Conservation (phyloP, 176 grass and related monocot genomes). For the Carex parvula region DNA sequence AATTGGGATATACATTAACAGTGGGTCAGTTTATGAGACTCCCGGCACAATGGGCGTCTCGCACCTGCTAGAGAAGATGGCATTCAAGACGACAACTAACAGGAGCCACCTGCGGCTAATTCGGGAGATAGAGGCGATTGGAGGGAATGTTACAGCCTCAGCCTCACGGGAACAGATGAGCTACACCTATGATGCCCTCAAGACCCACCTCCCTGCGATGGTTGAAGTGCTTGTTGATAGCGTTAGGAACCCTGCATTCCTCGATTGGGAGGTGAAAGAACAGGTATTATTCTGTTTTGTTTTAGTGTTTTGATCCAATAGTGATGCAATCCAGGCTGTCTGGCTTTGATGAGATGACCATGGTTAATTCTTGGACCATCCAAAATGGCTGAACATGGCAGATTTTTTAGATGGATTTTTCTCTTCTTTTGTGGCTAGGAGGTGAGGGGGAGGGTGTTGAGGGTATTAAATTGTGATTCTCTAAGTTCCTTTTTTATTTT, state of each 20-base stretch:
- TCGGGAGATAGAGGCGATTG: constrained; percentile 80
- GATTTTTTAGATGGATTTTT: not conserved
- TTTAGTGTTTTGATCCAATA: not conserved
- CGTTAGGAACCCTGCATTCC: constrained; percentile 71
- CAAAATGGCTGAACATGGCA: not conserved
- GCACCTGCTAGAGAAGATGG: constrained; percentile 76
- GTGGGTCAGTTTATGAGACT: constrained; percentile 80
- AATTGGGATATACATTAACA: constrained; percentile 73
- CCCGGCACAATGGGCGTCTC: constrained; percentile 51
- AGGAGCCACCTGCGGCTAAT: constrained; percentile 77
- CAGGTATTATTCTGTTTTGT: constrained; percentile 43
- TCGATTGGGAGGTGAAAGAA: constrained; percentile 98
- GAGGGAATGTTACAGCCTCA: constrained; percentile 70
- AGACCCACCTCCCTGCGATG: constrained; percentile 89
- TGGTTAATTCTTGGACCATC: not conserved
- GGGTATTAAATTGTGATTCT: not conserved
- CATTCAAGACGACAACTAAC: constrained; percentile 71
- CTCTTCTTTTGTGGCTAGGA: not conserved
- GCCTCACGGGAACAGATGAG: constrained; percentile 71
- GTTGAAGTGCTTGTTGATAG: constrained; percentile 90
- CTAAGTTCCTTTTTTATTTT: not conserved
- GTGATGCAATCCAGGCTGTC: not conserved
- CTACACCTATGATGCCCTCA: constrained; percentile 77
- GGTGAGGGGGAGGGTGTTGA: not conserved
- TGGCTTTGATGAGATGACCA: not conserved